A percentile compares a stretch with the other conserved stretches of the same genome.
Evolutionary conservation across 345 rosid genomes (phyloP).

Genomic region (Eucalyptus cloeziana): DNA sequence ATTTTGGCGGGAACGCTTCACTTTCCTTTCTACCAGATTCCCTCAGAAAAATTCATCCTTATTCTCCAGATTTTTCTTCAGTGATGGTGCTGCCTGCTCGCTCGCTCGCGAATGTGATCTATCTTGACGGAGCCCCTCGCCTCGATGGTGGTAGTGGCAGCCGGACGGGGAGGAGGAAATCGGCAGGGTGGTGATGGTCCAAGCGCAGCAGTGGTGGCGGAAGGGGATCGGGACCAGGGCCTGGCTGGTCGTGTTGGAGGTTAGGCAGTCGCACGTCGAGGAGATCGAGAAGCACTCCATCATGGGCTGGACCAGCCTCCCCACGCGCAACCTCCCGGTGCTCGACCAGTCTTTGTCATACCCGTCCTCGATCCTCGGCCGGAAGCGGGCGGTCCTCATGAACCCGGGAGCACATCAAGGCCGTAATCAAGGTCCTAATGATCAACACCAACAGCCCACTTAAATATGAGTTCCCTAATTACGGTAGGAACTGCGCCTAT

Average conservation of each 20-base stretch:
- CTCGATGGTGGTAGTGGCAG: rapidly evolving
- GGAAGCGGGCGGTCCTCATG: slow-evolving; percentile 28
- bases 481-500: too few relatives aligned
- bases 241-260: slow-evolving; percentile 22
- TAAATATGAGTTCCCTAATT: too few relatives aligned
- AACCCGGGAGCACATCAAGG: slow-evolving; percentile 35
- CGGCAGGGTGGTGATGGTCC: neutral
- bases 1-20: neutral
- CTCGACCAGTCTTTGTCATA: slow-evolving; percentile 33
- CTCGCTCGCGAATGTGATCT: too few relatives aligned
- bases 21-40: neutral
- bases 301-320: slow-evolving; percentile 35
- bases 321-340: slow-evolving; percentile 26
- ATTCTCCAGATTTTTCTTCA: neutral
- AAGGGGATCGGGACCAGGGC: slow-evolving; percentile 8
- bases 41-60: neutral
- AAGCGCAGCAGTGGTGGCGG: neutral
- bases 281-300: slow-evolving; percentile 30
- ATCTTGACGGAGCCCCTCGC: too few relatives aligned
- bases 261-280: slow-evolving; percentile 7
- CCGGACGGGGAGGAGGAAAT: neutral
- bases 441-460: too few relatives aligned
- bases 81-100: neutral
- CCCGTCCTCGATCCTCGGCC: slow-evolving; percentile 40
- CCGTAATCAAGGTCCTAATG: slow-evolving; percentile 30